Conservation (phyloP, 2,329 filamentous ascomycete species). For the Epichloe sp. region DNA sequence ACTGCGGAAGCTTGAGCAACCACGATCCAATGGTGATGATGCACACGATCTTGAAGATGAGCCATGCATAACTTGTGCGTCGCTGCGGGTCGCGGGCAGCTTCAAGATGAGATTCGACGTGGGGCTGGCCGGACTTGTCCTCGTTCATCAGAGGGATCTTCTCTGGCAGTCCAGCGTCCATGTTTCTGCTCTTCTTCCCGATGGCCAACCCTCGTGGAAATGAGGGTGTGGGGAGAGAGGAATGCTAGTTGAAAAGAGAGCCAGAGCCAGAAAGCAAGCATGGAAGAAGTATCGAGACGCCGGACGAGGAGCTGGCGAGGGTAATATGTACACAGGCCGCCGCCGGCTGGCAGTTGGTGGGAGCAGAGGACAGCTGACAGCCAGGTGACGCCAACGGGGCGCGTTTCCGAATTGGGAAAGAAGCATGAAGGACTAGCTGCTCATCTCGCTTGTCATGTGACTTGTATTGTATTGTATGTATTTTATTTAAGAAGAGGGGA, state of each 20-base stretch:
- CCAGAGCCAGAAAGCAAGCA: no score
- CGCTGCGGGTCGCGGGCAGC: not conserved
- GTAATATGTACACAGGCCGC: no score
- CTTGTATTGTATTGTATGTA: no score
- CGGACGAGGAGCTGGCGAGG: not conserved
- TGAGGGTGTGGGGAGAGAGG: not conserved
- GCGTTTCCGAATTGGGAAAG: no score
- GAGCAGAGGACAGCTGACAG: no score
- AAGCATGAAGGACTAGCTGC: no score
- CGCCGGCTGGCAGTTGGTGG: no score
- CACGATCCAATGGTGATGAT: slow-evolving; percentile 1
- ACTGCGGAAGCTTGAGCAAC: not conserved
- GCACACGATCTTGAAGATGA: not conserved
- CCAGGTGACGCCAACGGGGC: no score
- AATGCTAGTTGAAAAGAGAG: not conserved
- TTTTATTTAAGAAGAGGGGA: no score
- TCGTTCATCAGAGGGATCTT: not conserved
- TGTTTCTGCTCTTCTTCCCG: not conserved
- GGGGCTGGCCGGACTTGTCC: not conserved
- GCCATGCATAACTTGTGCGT: not conserved
- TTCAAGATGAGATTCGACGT: not conserved
- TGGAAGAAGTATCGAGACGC: no score
- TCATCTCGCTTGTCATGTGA: no score
- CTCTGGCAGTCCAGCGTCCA: not conserved
- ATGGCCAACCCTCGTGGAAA: not conserved